Percentiles rank a stretch among this genome's conserved stretches.
Evolutionary conservation across 1,139 yeast genomes (phyloP).

Genomic region (Taphrina flavorubra): DNA sequence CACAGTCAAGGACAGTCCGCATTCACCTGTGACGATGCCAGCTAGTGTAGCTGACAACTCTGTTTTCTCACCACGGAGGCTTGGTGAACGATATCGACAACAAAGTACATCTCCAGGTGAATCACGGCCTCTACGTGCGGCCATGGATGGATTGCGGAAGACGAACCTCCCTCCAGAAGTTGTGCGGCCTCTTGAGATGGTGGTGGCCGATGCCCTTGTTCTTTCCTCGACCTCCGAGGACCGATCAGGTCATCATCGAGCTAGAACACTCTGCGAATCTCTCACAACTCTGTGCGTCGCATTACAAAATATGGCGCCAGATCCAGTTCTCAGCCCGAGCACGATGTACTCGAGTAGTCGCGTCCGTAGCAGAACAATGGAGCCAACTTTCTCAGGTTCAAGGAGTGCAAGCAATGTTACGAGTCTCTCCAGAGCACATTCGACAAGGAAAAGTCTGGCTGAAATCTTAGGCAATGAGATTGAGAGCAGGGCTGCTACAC

Average conservation of each 20-base stretch:
- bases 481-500: neutral
- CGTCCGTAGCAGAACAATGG: neutral
- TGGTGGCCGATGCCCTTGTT: slow-evolving; percentile 22
- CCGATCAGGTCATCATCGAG: slow-evolving; percentile 2
- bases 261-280: slow-evolving; percentile 10
- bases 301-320: neutral
- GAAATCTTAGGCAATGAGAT: neutral
- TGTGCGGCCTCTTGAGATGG: slow-evolving; percentile 26
- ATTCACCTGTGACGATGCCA: neutral
- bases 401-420: neutral
- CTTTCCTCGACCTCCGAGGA: neutral
- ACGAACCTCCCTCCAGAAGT: neutral
- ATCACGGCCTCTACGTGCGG: neutral
- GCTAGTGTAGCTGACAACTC: neutral
- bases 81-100: neutral
- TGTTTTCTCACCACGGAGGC: neutral
- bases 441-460: slow-evolving; percentile 17
- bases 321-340: neutral
- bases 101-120: slow-evolving; percentile 10
- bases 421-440: neutral
- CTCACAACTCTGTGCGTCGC: slow-evolving; percentile 16
- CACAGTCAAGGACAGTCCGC: neutral
- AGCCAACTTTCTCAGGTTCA: neutral
- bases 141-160: neutral
- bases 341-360: neutral